Base-by-base conservation (phyloP, 768 basidiomycete species). In the Daedalea quercina region DNA sequence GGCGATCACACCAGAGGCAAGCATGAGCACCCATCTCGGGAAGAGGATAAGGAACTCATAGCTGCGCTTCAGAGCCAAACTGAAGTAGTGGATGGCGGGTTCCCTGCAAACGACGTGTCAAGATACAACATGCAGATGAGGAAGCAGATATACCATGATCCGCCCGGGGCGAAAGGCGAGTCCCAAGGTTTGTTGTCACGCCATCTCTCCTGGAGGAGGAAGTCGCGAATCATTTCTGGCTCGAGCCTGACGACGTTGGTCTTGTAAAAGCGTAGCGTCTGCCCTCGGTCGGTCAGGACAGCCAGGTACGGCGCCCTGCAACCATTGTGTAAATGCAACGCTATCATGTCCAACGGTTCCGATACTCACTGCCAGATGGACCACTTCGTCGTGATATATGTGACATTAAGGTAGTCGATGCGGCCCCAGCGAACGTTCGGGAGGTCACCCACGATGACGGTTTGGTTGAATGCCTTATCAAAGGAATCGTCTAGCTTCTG, bases 331-430 rank as follows among this genome's bases (percentile, higher is more conserved):
- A 11, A 31, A 31, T 31, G 28, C 28, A 31, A 31, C 11, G 11
- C 28, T 31, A 11, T n/a, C n/a, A n/a, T n/a, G n/a, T n/a, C n/a
- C n/a, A n/a, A n/a, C n/a, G n/a, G n/a, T n/a, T n/a, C 28, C 28
- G 4, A 31, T 4, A 31, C 82, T 54, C 65, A 93, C 93, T 80
- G 78, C 89, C 90, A 94, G 45, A 94, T 67, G 33, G 66, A 73
- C 93, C 93, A 95, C 63, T 86, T 87, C 1, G 90, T 91, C 52
- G 91, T 94, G 52, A 93, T 67, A 50, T 75, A 69, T 3, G 89
- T 92, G 57, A 94, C 91, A 56, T 85, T 84, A 57, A 92, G 70
- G 67, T 93, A 95, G 71, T 94, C 90, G 53, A 95, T 81, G 55
- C 93, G 82, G 47, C 81, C 93, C 79, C 86, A 94, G 53, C 79